Evolutionary conservation across 2,329 filamentous ascomycete genomes (phyloP).

Genomic region (Trichothecium roseum): DNA sequence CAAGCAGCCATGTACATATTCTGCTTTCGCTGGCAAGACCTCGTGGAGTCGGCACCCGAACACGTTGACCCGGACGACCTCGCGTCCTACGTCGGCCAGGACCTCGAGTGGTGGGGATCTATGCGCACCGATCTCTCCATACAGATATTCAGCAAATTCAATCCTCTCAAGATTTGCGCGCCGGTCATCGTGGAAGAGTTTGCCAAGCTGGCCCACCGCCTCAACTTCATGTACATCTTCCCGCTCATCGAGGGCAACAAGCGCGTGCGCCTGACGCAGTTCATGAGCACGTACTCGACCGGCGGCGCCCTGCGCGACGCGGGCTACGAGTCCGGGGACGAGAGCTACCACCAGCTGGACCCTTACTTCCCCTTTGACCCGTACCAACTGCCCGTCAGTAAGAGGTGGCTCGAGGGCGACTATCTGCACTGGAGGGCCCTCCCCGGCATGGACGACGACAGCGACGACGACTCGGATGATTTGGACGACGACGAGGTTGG

Average conservation of each 20-base stretch:
- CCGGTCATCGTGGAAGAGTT: conserved; percentile 87
- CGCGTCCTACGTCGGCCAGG: conserved; percentile 52
- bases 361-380: conserved; percentile 97
- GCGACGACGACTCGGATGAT: conserved; percentile 43
- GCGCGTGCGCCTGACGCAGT: conserved; percentile 68
- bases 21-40: conserved; percentile 94
- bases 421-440: conserved; percentile 75
- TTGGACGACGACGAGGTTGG: conserved; percentile 38
- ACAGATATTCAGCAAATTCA: conserved; percentile 80
- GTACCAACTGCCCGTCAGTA: conserved; percentile 80
- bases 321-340: conserved; percentile 43
- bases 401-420: conserved; percentile 75
- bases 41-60: conserved; percentile 55
- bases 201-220: conserved; percentile 73
- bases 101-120: conserved; percentile 67
- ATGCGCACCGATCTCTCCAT: conserved; percentile 64
- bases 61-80: conserved; percentile 52
- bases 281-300: conserved; percentile 45
- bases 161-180: conserved; percentile 90
- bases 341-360: conserved; percentile 76
- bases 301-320: conserved; percentile 44
- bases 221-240: conserved; percentile 83
- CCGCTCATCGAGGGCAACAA: conserved; percentile 87
- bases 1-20: conserved; percentile 91
- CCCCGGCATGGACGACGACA: conserved; percentile 53